These are phyloP conservation scores for Xylaria digitata DNA, from an alignment of 2,329 filamentous ascomycete species.

Conservation along the genomic window DNA sequence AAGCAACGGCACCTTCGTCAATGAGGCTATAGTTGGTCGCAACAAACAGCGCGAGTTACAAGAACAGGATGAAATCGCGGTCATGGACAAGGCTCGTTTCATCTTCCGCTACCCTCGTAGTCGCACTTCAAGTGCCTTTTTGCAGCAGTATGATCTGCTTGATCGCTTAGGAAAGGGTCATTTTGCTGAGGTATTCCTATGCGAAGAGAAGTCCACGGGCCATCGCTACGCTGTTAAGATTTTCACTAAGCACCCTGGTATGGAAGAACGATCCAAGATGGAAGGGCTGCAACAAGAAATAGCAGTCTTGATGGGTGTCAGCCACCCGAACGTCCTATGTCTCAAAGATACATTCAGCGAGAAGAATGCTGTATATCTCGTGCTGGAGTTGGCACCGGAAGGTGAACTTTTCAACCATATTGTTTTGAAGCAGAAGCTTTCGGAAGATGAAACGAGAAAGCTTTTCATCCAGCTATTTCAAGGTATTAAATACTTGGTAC, in stretches of 20 bases:
- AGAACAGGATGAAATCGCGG: conserved; percentile 90
- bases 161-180: conserved; percentile 93
- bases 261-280: conserved; percentile 83
- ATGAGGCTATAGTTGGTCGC: conserved; percentile 88
- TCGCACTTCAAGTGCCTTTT: conserved; percentile 79
- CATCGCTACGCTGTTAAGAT: conserved; percentile 91
- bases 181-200: conserved; percentile 93
- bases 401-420: conserved; percentile 98
- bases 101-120: conserved; percentile 89
- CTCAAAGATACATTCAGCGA: conserved; percentile 97
- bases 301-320: conserved; percentile 95
- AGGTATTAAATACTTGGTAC: conserved; percentile 92
- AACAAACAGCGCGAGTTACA: conserved; percentile 91
- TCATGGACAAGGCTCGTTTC: conserved; percentile 86
- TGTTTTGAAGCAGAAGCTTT: conserved; percentile 87
- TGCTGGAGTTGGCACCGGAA: conserved; percentile 89
- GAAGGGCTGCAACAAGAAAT: conserved; percentile 95
- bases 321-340: conserved; percentile 91
- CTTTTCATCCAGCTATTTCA: conserved; percentile 93
- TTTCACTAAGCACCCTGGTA: conserved; percentile 86
- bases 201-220: conserved; percentile 85
- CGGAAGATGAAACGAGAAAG: conserved; percentile 84
- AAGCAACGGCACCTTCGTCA: conserved; percentile 96
- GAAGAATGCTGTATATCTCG: conserved; percentile 86
- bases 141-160: conserved; percentile 85